phyloP scores from a whole-genome alignment of 305 asterid genomes.

The Fraxinus platypoda region DNA sequence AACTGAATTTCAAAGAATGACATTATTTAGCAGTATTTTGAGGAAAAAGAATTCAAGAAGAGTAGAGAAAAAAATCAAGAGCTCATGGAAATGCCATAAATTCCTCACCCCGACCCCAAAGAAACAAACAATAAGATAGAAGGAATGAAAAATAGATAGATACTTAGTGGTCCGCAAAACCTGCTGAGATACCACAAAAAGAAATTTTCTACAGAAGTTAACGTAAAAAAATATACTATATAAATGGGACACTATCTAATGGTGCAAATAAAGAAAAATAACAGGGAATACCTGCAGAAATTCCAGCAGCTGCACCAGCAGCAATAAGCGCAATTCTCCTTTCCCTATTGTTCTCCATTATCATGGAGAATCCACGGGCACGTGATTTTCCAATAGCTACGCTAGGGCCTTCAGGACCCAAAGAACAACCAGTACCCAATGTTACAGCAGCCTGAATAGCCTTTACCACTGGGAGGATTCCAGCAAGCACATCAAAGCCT shows the following conservation, averaged over 20 bases:
- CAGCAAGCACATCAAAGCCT: conserved; percentile 74
- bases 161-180: too few relatives aligned
- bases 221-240: background rate
- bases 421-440: conserved; percentile 92
- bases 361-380: conserved; percentile 85
- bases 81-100: too few relatives aligned
- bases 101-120: too few relatives aligned
- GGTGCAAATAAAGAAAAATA: background rate
- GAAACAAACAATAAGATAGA: too few relatives aligned
- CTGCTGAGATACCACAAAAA: too few relatives aligned
- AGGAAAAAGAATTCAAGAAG: too few relatives aligned
- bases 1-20: too few relatives aligned
- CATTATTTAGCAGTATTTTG: too few relatives aligned
- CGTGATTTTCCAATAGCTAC: conserved; percentile 98
- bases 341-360: conserved; percentile 95
- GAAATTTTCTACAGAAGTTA: too few relatives aligned
- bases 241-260: background rate
- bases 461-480: conserved; percentile 71
- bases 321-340: conserved; percentile 93
- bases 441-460: conserved; percentile 94
- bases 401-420: conserved; percentile 99
- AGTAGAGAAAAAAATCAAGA: too few relatives aligned
- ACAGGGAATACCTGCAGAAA: conserved; percentile 70
- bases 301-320: conserved; percentile 99
- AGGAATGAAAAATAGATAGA: too few relatives aligned